Evolutionary conservation across 306 rosid species (phyloP), one percentile per base, ranked within the genome.

Genomic region (Senna tora): DNA sequence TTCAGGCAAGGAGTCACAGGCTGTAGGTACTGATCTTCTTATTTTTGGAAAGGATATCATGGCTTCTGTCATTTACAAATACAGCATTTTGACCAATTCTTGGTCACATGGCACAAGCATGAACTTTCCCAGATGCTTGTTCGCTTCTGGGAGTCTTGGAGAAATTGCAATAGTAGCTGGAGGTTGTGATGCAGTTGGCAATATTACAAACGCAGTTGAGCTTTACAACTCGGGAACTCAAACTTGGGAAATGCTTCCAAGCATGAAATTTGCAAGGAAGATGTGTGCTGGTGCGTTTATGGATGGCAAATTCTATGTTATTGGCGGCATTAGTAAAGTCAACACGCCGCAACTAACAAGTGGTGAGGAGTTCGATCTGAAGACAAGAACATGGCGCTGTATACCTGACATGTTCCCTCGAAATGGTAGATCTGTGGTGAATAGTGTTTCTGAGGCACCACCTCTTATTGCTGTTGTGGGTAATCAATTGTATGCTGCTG

Each of bases 11-110:
- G 97, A 91, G 82, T 91, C 95, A 0, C 75, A 86, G 70, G 97
- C 92, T 2, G 95, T 91, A 80, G 97, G 97, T 13, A 88, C 92
- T 0, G 90, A 91, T 63, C 95, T 91, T 69, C 95, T 91, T 66
- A 90, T 91, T 76, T 91, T 91, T 46, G 97, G 95, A 42, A 86
- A 75, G 85, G 97, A 80, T 72, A 78, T 80, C 62, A 49, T 45
- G 39, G 78, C 92, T 73, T 85, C 84, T 69, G 84, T 85, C 74
- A 84, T 91, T 74, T 82, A 87, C 75, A 86, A 77, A 61, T 91
- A 91, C 30, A 83, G 89, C 75, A 85, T 91, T 85, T 72, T 87
- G 69, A 85, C 85, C 11, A 78, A 88, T 71, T 34, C 74, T 2
- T 91, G 97, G 97, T 68, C 94, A 49, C 68, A 81, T 0, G 92